A percentile compares a stretch with the other conserved stretches of the same genome.
Conservation (phyloP, 2,329 filamentous ascomycete genomes). For the Reticulascus tulasneorum region DNA sequence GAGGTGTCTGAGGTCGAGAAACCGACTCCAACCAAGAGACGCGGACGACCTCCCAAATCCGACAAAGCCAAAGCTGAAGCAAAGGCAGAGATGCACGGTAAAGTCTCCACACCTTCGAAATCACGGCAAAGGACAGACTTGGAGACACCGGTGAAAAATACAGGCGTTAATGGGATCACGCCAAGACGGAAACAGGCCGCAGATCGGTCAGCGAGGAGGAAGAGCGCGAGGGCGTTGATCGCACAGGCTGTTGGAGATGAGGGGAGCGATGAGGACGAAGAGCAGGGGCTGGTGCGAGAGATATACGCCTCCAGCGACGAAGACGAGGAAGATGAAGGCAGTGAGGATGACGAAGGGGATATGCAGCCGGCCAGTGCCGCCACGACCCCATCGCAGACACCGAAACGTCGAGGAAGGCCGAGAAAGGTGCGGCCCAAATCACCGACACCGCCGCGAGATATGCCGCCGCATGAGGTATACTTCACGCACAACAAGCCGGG, state of each 20-base stretch:
- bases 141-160: conserved; percentile 35
- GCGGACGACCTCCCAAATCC: conserved; percentile 30
- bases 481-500: conserved; percentile 89
- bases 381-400: conserved; percentile 42
- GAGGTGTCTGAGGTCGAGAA: conserved; percentile 19
- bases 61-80: too few species aligned
- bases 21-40: conserved; percentile 28
- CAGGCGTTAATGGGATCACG: conserved; percentile 40
- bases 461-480: conserved; percentile 86
- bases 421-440: conserved; percentile 54
- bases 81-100: conserved; percentile 18
- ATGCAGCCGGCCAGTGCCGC: conserved; percentile 25
- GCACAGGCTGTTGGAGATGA: conserved; percentile 63
- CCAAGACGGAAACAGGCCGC: conserved; percentile 66
- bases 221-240: conserved; percentile 74
- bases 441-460: conserved; percentile 73
- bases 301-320: conserved; percentile 60
- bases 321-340: conserved; percentile 34
- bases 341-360: conserved; percentile 21
- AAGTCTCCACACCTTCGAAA: conserved; percentile 34
- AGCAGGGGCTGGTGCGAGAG: conserved; percentile 62
- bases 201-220: conserved; percentile 81
- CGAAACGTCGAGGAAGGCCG: conserved; percentile 34
- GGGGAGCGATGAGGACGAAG: conserved; percentile 68
- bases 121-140: conserved; percentile 24